phyloP scores from a whole-genome alignment of 2,329 filamentous ascomycete genomes.

The Whalleya microplaca region DNA sequence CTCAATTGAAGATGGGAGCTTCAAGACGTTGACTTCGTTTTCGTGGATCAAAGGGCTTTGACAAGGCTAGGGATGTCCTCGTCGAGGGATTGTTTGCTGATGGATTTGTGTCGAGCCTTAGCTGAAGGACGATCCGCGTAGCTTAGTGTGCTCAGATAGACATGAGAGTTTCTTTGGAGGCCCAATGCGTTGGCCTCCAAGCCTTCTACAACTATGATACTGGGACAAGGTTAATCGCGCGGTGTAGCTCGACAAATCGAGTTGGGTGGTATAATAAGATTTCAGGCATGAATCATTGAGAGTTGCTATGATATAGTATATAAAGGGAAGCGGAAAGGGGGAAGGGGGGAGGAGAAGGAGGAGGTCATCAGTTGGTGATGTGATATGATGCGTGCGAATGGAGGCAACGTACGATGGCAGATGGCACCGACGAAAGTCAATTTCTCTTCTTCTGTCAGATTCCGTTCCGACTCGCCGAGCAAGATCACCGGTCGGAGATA shows the following conservation, averaged over 20 bases:
- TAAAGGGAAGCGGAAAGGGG: neutral
- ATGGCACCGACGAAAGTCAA: slow-evolving; percentile 14
- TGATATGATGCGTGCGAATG: slow-evolving; percentile 21
- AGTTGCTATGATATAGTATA: neutral
- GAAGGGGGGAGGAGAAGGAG: neutral
- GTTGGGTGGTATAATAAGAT: neutral
- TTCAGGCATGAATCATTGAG: slow-evolving; percentile 1
- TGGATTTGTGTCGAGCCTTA: neutral
- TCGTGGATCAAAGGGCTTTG: neutral
- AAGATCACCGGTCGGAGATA: neutral
- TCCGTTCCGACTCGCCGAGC: slow-evolving; percentile 22
- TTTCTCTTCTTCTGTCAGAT: slow-evolving; percentile 13
- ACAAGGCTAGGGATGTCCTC: neutral
- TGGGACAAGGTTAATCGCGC: neutral
- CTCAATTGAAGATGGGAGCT: neutral
- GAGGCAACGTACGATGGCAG: neutral
- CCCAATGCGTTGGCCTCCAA: neutral
- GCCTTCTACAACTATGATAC: neutral
- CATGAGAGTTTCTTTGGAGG: neutral
- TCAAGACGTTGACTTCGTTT: neutral
- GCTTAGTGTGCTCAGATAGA: neutral
- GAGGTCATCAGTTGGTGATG: slow-evolving; percentile 18
- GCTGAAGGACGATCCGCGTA: neutral
- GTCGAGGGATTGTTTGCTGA: neutral
- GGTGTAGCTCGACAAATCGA: neutral